Base-by-base conservation (phyloP, 2,329 filamentous ascomycete genomes). In the Aspergillus bombycis region DNA sequence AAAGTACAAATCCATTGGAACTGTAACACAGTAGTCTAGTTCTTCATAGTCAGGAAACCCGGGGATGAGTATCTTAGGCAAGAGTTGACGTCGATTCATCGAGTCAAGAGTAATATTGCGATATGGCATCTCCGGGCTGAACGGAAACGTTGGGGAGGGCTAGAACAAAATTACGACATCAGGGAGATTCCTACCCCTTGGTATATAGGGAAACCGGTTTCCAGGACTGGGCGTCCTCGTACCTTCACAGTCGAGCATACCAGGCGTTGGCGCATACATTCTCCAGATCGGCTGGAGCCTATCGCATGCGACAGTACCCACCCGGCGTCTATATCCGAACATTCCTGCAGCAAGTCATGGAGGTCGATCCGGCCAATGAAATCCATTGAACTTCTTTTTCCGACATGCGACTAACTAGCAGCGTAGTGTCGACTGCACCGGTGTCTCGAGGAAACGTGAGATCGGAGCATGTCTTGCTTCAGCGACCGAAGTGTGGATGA, bases 161-260 rank as follows among this genome's bases (percentile, higher is more conserved):
- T 3, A 41, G 38, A 41, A 41, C 38, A 7, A n/a, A 41, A 41
- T n/a, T 41, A 41, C 38, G 19, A 41, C 16, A 41, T 12, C 7
- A 16, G 34, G 38, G n/a, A 19, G 38, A 41, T 41, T 41, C 38
- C 38, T 41, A 9, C 38, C 38, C 38, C 38, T 41, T 41, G 38
- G 38, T 41, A 41, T 41, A 41, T 41, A 41, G 19, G 38, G 16
- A 41, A 41, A 41, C 38, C 16, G 16, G 38, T 41, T 41, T 41
- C n/a, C 7, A 19, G 16, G 38, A n/a, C 19, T n/a, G 38, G 36
- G 38, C 12, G 34, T 36, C 58, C 50, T 63, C 59, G 59, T 55
- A 46, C n/a, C 43, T 23, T 19, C 10, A 3, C 10, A n/a, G 21
- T 21, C 23, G 45, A 48, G 48, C 48, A 52, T 52, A 21, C 48